Evolutionary conservation across 306 rosid species (phyloP), one percentile per base, ranked within the genome.

Genomic region (Glycine tomentella): DNA sequence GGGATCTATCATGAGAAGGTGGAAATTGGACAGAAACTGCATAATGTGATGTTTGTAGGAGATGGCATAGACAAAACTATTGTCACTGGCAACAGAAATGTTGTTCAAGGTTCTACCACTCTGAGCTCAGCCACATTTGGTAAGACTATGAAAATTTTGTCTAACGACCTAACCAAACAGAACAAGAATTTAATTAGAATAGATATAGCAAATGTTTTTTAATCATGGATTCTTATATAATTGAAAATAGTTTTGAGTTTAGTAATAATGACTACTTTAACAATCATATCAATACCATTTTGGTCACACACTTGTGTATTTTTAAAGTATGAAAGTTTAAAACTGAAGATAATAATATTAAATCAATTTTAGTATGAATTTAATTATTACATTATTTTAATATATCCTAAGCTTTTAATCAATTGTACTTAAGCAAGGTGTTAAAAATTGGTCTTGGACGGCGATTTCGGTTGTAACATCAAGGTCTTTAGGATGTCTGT

Each of bases 41-140:
- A 46, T 45, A 91, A 89, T 78, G 68, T 91, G 2, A 90, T 91
- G 94, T 20, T 94, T 20, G 93, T 94, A 0, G 93, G 98, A 50
- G 98, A 91, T 79, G 98, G 96, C 71, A 88, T 88, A 4, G 93
- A 88, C 80, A 85, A 36, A 79, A 94, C 93, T 4, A 58, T 91
- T 0, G 56, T 88, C 87, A 87, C 88, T 11, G 78, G 92, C 2
- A 82, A 51, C 73, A 72, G 75, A 15, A 89, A 83, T 63, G 87
- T 82, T 48, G 76, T 10, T 12, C 85, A 74, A 55, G 94, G 91
- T 44, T 52, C 81, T 13, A 25, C 88, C 74, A 91, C 94, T 73
- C n/a, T 80, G 0, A 6, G 36, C 66, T 91, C 98, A 13, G 91
- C 97, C 36, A 86, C 97, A 44, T 81, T 92, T 69, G 94, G 97